Percentiles rank a stretch among this genome's conserved stretches.
Evolutionary conservation across 768 basidiomycete species (phyloP).

Genomic region (Lactarius tabidus): DNA sequence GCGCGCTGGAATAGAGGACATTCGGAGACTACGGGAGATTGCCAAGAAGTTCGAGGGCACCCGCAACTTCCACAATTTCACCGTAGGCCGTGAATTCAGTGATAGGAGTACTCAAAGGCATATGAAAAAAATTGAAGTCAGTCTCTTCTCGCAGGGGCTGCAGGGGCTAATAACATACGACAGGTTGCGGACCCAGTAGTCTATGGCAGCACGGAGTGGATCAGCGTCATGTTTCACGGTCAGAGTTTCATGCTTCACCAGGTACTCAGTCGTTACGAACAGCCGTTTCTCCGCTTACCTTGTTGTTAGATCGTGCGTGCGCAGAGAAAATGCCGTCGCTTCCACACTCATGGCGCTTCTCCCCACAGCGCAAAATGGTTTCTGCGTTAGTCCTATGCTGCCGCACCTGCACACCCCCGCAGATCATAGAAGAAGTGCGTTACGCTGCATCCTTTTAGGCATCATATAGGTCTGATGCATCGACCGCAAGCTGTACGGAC

Average conservation of each 20-base stretch:
- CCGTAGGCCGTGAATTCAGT: constrained; percentile 77
- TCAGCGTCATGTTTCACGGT: constrained; percentile 88
- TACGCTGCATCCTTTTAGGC: not conserved
- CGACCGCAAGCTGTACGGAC: constrained; percentile 62
- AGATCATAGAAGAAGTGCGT: constrained; percentile 67
- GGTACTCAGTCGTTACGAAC: constrained; percentile 44
- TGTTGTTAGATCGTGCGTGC: constrained; percentile 46
- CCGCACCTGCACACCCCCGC: constrained; percentile 69
- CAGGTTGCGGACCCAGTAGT: constrained; percentile 84
- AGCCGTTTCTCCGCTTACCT: constrained; percentile 4
- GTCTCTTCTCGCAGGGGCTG: constrained; percentile 1
- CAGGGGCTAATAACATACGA: not conserved
- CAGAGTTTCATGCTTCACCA: constrained; percentile 99
- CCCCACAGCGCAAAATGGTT: constrained; percentile 96
- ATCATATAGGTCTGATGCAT: not conserved
- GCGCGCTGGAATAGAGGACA: constrained; percentile 51
- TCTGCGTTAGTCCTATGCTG: constrained; percentile 73
- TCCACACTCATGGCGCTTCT: constrained; percentile 22
- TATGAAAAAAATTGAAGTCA: constrained; percentile 84
- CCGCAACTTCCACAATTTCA: constrained; percentile 98
- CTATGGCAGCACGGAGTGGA: constrained; percentile 91
- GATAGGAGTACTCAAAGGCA: constrained; percentile 81
- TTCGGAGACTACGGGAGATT: constrained; percentile 53
- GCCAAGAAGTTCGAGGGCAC: constrained; percentile 75
- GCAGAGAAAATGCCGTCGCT: constrained; percentile 15